Percentiles rank a stretch among this genome's conserved stretches.
Evolutionary conservation across 2,329 filamentous ascomycete genomes (phyloP).

Genomic region (Colletotrichum limetticola): DNA sequence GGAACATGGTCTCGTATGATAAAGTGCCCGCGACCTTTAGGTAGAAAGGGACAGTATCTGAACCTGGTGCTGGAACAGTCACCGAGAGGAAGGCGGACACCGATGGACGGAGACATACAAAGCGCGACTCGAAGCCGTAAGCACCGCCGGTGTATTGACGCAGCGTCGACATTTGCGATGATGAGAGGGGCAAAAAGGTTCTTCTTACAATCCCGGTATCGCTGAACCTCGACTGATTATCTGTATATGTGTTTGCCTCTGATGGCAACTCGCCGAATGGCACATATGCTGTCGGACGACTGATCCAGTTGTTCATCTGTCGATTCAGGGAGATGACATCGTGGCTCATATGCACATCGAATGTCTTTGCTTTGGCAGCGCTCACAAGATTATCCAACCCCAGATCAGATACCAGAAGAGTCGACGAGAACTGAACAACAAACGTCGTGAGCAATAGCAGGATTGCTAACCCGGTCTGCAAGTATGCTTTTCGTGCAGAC

Average conservation of each 20-base stretch:
- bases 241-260: background rate
- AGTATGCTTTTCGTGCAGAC: background rate
- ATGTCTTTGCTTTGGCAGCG: background rate
- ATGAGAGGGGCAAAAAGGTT: background rate
- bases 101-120: constrained; percentile 1
- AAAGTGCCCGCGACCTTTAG: background rate
- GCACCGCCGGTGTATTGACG: background rate
- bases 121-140: constrained; percentile 9
- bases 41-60: background rate
- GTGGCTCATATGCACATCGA: background rate
- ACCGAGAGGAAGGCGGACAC: background rate
- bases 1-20: background rate
- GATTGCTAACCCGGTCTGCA: background rate
- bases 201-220: background rate
- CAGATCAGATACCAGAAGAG: background rate
- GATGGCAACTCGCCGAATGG: constrained; percentile 2
- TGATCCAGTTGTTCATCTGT: constrained; percentile 9
- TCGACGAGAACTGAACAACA: constrained; percentile 1
- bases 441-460: background rate
- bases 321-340: constrained; percentile 15
- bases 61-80: background rate
- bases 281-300: background rate
- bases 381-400: background rate
- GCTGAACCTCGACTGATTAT: background rate
- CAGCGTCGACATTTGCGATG: background rate